Percentiles rank a stretch among this genome's conserved stretches.
These are phyloP conservation scores for Mucor saturninus DNA, from an alignment of 371 early-diverging fungal species.

Conservation along the genomic window DNA sequence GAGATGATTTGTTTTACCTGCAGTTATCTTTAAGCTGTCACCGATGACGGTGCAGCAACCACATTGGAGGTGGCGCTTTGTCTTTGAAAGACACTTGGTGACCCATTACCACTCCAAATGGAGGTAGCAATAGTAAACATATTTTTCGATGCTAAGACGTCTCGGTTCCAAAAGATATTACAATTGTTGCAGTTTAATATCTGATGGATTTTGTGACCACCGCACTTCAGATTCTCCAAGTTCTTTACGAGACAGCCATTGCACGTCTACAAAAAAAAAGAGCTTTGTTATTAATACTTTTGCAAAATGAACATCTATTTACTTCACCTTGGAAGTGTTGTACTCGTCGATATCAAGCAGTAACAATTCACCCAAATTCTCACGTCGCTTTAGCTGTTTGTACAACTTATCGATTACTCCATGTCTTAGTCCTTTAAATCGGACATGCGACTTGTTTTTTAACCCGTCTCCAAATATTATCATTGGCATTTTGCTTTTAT, in stretches of 20 bases:
- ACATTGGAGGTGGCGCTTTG: no score
- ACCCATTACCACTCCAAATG: not conserved
- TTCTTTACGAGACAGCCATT: not conserved
- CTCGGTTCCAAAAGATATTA: not conserved
- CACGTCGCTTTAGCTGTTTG: not conserved
- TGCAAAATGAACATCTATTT: no score
- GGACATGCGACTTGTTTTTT: not conserved
- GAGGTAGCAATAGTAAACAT: not conserved
- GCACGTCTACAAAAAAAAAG: not conserved
- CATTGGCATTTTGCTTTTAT: not conserved
- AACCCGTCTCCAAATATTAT: constrained; percentile 4
- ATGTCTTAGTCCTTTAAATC: constrained; percentile 1
- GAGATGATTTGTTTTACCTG: no score
- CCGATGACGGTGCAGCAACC: no score
- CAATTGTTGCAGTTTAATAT: not conserved
- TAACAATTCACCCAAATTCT: not conserved
- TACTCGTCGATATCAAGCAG: not conserved
- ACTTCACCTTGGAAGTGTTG: no score
- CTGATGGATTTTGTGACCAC: not conserved
- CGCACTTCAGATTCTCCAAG: not conserved
- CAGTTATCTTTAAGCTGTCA: no score
- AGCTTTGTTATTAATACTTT: no score
- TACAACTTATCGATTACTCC: constrained; percentile 1
- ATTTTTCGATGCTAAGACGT: not conserved
- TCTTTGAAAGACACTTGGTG: no score